Conservation (phyloP, 352 stramenopile species). For the Elongisporangium senticosum region DNA sequence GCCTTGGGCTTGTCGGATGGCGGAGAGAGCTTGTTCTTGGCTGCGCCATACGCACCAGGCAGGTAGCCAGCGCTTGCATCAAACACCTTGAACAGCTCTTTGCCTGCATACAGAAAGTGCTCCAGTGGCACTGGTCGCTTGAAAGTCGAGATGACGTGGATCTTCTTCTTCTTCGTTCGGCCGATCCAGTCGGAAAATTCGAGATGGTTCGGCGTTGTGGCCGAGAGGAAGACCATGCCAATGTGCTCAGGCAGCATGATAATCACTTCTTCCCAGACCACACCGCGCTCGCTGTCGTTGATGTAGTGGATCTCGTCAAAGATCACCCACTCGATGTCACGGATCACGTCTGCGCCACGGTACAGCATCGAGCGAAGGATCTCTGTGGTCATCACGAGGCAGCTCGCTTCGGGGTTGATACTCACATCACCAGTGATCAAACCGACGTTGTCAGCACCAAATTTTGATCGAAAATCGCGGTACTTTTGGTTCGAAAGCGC, state of each 20-base stretch:
- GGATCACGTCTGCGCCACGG: conserved; percentile 93
- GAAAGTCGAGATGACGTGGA: conserved; percentile 97
- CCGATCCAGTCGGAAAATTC: conserved; percentile 99
- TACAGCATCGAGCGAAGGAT: conserved; percentile 97
- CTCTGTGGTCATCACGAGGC: conserved; percentile 98
- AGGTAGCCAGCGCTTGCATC: conserved; percentile 51
- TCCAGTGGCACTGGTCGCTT: conserved; percentile 96
- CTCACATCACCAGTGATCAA: conserved; percentile 97
- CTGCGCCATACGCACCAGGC: conserved; percentile 42
- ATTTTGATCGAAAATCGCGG: conserved; percentile 93
- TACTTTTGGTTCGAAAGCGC: conserved; percentile 99
- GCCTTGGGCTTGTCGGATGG: conserved; percentile 44
- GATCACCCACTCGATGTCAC: conserved; percentile 98
- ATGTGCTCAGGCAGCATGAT: conserved; percentile 97
- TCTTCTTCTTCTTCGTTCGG: conserved; percentile 92
- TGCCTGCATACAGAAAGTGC: conserved; percentile 93
- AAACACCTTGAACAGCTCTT: conserved; percentile 90
- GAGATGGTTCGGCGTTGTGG: conserved; percentile 98
- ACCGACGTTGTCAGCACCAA: conserved; percentile 92
- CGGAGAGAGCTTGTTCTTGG: conserved; percentile 64
- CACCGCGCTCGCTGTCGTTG: conserved; percentile 96
- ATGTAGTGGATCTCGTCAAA: conserved; percentile 99
- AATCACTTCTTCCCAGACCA: conserved; percentile 98
- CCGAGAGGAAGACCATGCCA: conserved; percentile 97
- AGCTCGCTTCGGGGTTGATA: conserved; percentile 94